These are phyloP conservation scores for Colletotrichum neosansevieriae DNA, from an alignment of 2,329 filamentous ascomycete species.

Conservation along the genomic window DNA sequence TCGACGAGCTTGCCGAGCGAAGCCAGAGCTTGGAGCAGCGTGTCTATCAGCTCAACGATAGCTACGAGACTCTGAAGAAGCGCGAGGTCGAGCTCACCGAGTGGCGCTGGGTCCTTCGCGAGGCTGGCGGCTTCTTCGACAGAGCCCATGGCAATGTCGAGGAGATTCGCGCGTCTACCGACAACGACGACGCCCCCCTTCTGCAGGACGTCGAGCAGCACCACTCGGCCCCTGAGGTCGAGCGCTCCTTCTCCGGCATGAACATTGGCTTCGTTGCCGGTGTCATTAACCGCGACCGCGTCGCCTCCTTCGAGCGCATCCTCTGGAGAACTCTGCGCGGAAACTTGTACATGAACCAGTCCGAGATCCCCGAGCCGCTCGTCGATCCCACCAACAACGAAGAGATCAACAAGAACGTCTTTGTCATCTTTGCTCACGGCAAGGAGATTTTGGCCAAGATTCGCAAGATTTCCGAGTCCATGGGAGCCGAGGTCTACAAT, in stretches of 20 bases:
- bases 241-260: slow-evolving; percentile 94
- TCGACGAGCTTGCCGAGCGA: slow-evolving; percentile 93
- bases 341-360: slow-evolving; percentile 99
- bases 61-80: slow-evolving; percentile 98
- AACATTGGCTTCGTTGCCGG: slow-evolving; percentile 99
- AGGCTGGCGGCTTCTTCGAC: slow-evolving; percentile 98
- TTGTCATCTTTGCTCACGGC: slow-evolving; percentile 98
- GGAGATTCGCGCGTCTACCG: slow-evolving; percentile 91
- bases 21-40: slow-evolving; percentile 93
- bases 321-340: slow-evolving; percentile 97
- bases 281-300: slow-evolving; percentile 92
- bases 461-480: slow-evolving; percentile 97
- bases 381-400: slow-evolving; percentile 94
- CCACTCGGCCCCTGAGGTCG: slow-evolving; percentile 73
- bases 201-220: slow-evolving; percentile 94
- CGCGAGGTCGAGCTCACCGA: slow-evolving; percentile 96
- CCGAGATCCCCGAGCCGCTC: slow-evolving; percentile 94
- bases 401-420: slow-evolving; percentile 94
- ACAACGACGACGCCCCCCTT: slow-evolving; percentile 92
- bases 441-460: slow-evolving; percentile 99
- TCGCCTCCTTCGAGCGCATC: slow-evolving; percentile 96
- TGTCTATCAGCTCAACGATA: slow-evolving; percentile 92
- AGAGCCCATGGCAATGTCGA: slow-evolving; percentile 96
- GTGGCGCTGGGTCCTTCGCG: slow-evolving; percentile 97
- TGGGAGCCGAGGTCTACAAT: slow-evolving; percentile 94